Evolutionary conservation across 139 green algal species (phyloP), one percentile per base, ranked within the genome.

Genomic region (Picochlorum sp.): DNA sequence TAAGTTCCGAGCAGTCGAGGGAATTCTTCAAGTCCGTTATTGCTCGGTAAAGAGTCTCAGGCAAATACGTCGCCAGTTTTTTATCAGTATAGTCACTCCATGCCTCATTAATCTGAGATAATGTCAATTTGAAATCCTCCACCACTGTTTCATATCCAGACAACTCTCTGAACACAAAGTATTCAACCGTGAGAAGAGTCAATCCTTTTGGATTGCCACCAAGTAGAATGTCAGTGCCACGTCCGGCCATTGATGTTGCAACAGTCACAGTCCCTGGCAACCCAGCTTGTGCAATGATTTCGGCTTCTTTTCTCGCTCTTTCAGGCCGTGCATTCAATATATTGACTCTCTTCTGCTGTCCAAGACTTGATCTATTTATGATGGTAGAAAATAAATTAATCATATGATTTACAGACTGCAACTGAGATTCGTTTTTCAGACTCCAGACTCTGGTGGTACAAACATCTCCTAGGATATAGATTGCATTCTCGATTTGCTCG

Each of bases 201-300:
- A 79, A 50, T 3, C 65, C 70, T 56, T 79, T 74, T 20, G 84
- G 55, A 58, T 86, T 88, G n/a, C 83, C 85, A 5, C 85, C 85
- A 20, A 93, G 64, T 2, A 90, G 54, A 43, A 93, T 89, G 70
- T 93, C 83, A 2, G 84, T 91, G 55, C 85, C 85, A 0, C 85
- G 61, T 5, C 85, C 85, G 7, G 85, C 85, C 75, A 91, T 87
- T 72, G 77, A 84, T 59, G 83, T 93, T 13, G 84, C 74, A 16
- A 93, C 82, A 32, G 83, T 93, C 18, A 92, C 59, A 31, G 75
- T 70, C n/a, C 77, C 73, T 3, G 75, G 59, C 26, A 82, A 49
- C 1, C 85, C 85, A 2, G 80, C 78, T 67, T 85, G 79, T 2
- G 83, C 79, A 18, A 91, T 80, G 39, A 90, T 80, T 58, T 87